Conservation (phyloP, 2,329 filamentous ascomycete genomes). For the Ascochyta viciae-villosae region DNA sequence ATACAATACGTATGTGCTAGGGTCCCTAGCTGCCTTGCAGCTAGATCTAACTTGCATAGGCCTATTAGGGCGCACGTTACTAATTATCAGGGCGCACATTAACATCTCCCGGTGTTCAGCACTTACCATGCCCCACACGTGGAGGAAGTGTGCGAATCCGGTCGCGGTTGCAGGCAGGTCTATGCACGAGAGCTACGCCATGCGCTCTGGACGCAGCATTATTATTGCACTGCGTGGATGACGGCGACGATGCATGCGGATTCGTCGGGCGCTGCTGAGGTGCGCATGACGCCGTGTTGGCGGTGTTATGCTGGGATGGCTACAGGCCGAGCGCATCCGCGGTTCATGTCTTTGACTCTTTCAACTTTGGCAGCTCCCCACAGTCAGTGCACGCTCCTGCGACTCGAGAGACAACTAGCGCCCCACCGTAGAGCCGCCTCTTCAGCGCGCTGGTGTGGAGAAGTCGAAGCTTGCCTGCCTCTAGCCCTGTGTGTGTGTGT, state of each 20-base stretch:
- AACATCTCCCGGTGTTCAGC: not conserved
- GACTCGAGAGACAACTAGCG: constrained; percentile 4
- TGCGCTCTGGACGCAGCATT: not conserved
- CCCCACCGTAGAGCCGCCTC: constrained; percentile 17
- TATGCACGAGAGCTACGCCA: not conserved
- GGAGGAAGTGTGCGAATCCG: constrained; percentile 1
- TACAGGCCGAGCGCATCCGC: not conserved
- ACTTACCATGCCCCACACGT: constrained; percentile 12
- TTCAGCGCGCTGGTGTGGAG: constrained; percentile 12
- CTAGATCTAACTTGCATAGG: no score
- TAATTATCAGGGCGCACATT: no score
- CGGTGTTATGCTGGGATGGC: not conserved
- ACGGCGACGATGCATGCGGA: not conserved
- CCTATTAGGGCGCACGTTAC: no score
- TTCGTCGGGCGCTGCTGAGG: not conserved
- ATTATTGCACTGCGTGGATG: not conserved
- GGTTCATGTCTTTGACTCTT: not conserved
- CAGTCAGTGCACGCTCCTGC: constrained; percentile 8
- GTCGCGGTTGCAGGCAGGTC: not conserved
- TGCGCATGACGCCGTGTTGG: no score
- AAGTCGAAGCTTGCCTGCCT: constrained; percentile 12
- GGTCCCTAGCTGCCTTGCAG: no score
- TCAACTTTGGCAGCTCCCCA: constrained; percentile 4
- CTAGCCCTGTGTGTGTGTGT: constrained; percentile 9
- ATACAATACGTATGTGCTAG: no score